These are phyloP conservation scores for Solanum commersonii DNA, from an alignment of 257 asterid species.

Conservation along the genomic window DNA sequence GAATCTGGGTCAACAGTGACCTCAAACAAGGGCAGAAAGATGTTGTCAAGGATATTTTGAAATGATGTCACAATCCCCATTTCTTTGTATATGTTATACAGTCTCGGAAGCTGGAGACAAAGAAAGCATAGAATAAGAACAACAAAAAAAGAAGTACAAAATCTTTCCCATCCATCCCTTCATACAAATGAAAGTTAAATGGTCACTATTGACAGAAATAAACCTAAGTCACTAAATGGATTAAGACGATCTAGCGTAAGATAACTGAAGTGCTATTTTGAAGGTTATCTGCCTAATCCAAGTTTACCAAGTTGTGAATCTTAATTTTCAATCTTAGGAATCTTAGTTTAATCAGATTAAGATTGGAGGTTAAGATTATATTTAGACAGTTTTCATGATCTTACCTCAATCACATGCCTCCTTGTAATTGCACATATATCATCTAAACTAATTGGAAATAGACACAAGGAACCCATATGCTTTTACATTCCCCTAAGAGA, in stretches of 20 bases:
- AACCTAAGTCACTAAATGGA: not conserved
- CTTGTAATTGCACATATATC: not conserved
- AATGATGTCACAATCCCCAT: constrained; percentile 98
- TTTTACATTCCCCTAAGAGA: not conserved
- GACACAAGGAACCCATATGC: not conserved
- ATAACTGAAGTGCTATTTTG: not conserved
- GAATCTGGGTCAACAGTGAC: constrained; percentile 95
- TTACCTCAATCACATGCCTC: not conserved
- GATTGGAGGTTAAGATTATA: not conserved
- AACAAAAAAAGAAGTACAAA: constrained; percentile 2
- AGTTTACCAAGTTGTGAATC: not conserved
- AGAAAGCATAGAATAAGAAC: constrained; percentile 11
- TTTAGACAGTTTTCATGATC: not conserved
- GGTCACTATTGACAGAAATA: not conserved
- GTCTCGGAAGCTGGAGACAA: constrained; percentile 81
- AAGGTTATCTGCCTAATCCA: not conserved
- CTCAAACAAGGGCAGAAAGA: constrained; percentile 92
- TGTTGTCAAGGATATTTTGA: constrained; percentile 93
- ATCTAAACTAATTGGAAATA: not conserved
- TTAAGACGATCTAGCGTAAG: not conserved
- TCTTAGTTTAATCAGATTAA: not conserved
- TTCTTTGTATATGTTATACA: constrained; percentile 90
- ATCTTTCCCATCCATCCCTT: not conserved
- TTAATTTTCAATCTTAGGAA: not conserved
- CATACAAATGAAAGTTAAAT: not conserved